phyloP scores from a whole-genome alignment of 768 basidiomycete species.

The Boletus rubescentipes region DNA sequence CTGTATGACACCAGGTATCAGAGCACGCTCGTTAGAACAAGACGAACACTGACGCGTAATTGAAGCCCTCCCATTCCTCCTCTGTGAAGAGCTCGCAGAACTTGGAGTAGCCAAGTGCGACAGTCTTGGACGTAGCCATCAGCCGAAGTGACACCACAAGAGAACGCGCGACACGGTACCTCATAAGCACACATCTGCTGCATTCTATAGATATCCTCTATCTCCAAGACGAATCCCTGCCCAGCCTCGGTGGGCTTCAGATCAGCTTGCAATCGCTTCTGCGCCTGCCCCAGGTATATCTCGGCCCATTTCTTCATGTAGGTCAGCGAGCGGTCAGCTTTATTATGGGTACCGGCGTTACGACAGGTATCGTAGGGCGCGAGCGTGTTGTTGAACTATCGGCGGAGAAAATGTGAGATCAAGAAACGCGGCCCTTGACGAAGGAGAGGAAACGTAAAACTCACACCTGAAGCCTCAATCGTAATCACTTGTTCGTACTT shows the following conservation, averaged over 20 bases:
- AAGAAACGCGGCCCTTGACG: not conserved
- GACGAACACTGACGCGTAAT: constrained; percentile 63
- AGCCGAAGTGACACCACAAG: not conserved
- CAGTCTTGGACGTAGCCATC: constrained; percentile 56
- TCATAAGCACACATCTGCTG: constrained; percentile 88
- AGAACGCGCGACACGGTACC: constrained; percentile 34
- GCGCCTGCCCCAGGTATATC: constrained; percentile 70
- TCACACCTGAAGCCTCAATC: constrained; percentile 61
- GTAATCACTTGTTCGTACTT: constrained; percentile 78
- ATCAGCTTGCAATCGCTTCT: constrained; percentile 54
- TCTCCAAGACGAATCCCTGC: constrained; percentile 56
- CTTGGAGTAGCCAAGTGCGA: constrained; percentile 85
- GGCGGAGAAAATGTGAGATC: not conserved
- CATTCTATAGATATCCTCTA: constrained; percentile 72
- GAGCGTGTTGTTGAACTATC: constrained; percentile 79
- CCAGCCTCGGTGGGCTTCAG: constrained; percentile 31
- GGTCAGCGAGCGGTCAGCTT: constrained; percentile 53
- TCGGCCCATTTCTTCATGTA: constrained; percentile 67
- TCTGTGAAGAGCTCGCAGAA: constrained; percentile 91
- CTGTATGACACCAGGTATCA: constrained; percentile 7
- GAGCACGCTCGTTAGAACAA: not conserved
- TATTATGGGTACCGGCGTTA: constrained; percentile 51
- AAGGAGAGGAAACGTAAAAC: constrained; percentile 27
- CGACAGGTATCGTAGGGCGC: constrained; percentile 83
- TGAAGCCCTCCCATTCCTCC: constrained; percentile 92